Evolutionary conservation across 208 protist species (phyloP).

Genomic region (Leishmania gerbilli): DNA sequence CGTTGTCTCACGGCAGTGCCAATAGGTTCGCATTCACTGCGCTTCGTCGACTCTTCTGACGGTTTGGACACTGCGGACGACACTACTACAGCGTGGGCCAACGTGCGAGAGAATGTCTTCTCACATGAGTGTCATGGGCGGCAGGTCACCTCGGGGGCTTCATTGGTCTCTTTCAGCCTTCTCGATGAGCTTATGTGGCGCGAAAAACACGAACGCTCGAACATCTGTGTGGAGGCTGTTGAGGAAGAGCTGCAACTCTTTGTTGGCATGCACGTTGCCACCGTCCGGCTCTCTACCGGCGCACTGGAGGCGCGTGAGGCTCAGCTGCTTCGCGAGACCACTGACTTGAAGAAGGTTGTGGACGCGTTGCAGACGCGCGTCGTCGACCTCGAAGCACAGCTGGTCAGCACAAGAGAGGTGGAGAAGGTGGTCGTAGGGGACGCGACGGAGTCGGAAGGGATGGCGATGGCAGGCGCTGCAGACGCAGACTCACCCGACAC

Average conservation of each 20-base stretch:
- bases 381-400: constrained; percentile 8
- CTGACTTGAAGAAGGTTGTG: constrained; percentile 3
- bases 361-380: constrained; percentile 18
- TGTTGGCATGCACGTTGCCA: neutral
- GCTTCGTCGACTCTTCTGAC: constrained; percentile 16
- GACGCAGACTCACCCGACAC: neutral
- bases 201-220: constrained; percentile 8
- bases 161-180: neutral
- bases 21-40: constrained; percentile 23
- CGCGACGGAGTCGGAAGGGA: neutral
- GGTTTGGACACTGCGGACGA: constrained; percentile 6
- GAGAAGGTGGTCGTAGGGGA: neutral
- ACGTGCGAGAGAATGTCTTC: constrained; percentile 11
- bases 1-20: constrained; percentile 27
- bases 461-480: neutral
- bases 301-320: constrained; percentile 10
- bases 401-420: neutral
- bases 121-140: neutral
- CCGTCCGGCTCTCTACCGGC: constrained; percentile 4
- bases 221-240: constrained; percentile 13
- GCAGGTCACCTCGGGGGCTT: neutral
- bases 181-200: constrained; percentile 11
- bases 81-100: neutral
- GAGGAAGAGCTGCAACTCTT: constrained; percentile 12
- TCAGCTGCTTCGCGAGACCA: constrained; percentile 6